Percentiles rank a stretch among this genome's conserved stretches.
Evolutionary conservation across 805 yeast species (phyloP).

Genomic region (Cyberlindnera suaveolens): DNA sequence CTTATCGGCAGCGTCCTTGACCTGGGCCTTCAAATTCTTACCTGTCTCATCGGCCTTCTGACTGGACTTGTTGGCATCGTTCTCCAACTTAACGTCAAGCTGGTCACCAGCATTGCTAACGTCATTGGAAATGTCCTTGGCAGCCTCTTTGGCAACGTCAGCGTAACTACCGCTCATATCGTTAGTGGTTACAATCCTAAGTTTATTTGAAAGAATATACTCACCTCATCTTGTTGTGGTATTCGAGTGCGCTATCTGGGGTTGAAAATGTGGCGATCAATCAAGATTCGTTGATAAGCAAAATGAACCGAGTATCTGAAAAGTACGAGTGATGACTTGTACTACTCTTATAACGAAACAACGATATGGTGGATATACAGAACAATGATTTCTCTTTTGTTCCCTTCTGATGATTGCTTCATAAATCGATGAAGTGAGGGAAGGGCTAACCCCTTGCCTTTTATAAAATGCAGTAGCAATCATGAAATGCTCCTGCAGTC

Average conservation of each 20-base stretch:
- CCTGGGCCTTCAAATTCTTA: constrained; percentile 14
- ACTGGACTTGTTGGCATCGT: constrained; percentile 6
- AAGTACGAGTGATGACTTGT: too few species aligned
- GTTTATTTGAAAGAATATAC: not conserved
- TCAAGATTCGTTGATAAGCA: too few species aligned
- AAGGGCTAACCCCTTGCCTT: not conserved
- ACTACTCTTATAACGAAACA: too few species aligned
- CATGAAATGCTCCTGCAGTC: not conserved
- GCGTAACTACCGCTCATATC: constrained; percentile 10
- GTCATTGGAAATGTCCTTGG: constrained; percentile 12
- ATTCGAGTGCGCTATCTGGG: not conserved
- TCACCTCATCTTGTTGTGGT: constrained; percentile 4
- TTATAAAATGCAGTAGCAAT: constrained; percentile 1
- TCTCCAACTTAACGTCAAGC: constrained; percentile 1
- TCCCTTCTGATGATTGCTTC: not conserved
- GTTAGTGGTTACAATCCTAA: too few species aligned
- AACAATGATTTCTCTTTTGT: too few species aligned
- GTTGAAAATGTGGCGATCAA: not conserved
- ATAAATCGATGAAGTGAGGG: not conserved
- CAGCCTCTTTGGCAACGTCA: constrained; percentile 16
- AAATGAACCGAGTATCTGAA: too few species aligned
- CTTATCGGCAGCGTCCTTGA: constrained; percentile 13
- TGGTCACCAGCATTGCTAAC: constrained; percentile 11
- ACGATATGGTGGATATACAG: too few species aligned
- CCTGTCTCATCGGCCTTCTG: constrained; percentile 18